Percentiles rank a stretch among this genome's conserved stretches.
Conservation (phyloP, 208 protist genomes). For the Trypanosoma congolense region DNA sequence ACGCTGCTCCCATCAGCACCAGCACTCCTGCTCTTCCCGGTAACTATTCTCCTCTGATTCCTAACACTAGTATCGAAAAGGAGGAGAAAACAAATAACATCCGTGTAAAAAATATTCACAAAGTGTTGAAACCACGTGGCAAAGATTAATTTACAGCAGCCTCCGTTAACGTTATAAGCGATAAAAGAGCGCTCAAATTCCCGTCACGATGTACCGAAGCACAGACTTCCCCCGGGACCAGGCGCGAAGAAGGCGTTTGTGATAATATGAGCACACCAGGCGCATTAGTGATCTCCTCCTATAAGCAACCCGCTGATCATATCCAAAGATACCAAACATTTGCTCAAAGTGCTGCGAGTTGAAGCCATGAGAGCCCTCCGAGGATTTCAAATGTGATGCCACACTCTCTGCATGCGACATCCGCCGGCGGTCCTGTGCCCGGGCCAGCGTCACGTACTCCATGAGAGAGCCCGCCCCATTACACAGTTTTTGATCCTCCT, state of each 20-base stretch:
- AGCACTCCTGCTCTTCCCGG: too few species aligned
- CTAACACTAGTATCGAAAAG: too few species aligned
- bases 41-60: too few species aligned
- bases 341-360: slow-evolving; percentile 60
- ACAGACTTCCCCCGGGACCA: slow-evolving; percentile 1
- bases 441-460: slow-evolving; percentile 36
- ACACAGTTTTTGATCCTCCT: slow-evolving; percentile 25
- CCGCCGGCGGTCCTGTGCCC: slow-evolving; percentile 30
- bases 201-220: slow-evolving; percentile 12
- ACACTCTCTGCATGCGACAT: slow-evolving; percentile 26
- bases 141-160: too few species aligned
- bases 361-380: slow-evolving; percentile 69
- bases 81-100: too few species aligned
- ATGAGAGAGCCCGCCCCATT: slow-evolving; percentile 23
- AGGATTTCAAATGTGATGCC: slow-evolving; percentile 20
- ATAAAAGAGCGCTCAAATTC: not conserved
- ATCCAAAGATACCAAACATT: slow-evolving; percentile 4
- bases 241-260: not conserved
- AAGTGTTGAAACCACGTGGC: too few species aligned
- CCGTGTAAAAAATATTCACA: too few species aligned
- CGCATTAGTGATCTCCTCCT: slow-evolving; percentile 2
- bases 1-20: too few species aligned
- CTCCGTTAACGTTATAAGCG: too few species aligned
- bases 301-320: slow-evolving; percentile 7
- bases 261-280: slow-evolving; percentile 13